Evolutionary conservation across 805 yeast species (phyloP), one percentile per base, ranked within the genome.

Genomic region (Ogataea polymorpha): DNA sequence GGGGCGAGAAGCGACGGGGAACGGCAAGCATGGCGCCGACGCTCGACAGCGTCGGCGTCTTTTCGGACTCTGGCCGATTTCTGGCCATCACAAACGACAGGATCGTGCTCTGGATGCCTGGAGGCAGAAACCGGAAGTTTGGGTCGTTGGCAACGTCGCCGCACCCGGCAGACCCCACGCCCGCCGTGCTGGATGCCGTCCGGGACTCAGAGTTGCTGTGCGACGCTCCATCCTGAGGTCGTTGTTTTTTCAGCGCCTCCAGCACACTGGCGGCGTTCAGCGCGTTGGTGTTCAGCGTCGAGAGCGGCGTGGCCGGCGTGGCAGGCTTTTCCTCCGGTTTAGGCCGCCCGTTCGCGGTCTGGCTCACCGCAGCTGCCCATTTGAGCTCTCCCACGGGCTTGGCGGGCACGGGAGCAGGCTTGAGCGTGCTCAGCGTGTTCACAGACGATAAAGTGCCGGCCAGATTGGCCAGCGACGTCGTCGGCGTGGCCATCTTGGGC

Each of bases 371-470:
- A 14, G 61, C 61, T 4, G 67, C 52, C 67, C 67, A 62, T 29
- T 59, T 59, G 42, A 63, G 46, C 34, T 59, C 63, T 6, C 53
- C 54, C 7, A 49, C 44, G 6, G 66, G 56, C 37, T 55, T 51
- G n/a, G 54, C 55, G 21, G 67, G 66, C 41, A 61, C 66, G 3
- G 64, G 61, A 1, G 67, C 66, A 9, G 67, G 67, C 44, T 62
- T 62, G 30, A 63, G 42, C 1, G 64, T 59, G 8, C 66, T 53
- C 45, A 56, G 42, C 1, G 64, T 59, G 8, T 66, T 53, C 45
- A 56, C 45, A 7, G 51, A 40, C 13, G 62, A 53, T 23, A 42
- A n/a, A 6, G 41, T 34, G 10, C 39, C 30, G 9, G 50, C 32
- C 32, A 48, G 37, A 15, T 46, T 45, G 15, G 50, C 49, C 23